Conservation (phyloP, 2,329 filamentous ascomycete species). For the Penicillium sclerotigenum region DNA sequence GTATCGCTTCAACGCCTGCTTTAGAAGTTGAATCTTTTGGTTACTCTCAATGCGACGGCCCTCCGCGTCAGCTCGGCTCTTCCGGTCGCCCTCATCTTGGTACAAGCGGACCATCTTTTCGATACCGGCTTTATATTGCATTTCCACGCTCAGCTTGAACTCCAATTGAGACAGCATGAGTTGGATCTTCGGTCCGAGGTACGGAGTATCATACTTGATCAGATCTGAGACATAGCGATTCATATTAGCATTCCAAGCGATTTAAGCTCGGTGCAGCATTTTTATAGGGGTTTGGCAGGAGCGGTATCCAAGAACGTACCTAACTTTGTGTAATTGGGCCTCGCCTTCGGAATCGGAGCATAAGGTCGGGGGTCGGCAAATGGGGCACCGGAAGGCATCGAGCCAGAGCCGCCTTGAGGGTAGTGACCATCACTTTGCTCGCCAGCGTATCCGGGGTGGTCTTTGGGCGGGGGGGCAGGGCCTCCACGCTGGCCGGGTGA, state of each 20-base stretch:
- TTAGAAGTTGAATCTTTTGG: conserved; percentile 93
- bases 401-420: conserved; percentile 61
- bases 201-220: conserved; percentile 96
- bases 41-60: conserved; percentile 88
- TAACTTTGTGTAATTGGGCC: conserved; percentile 93
- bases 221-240: conserved; percentile 61
- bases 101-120: conserved; percentile 99
- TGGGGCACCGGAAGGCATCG: conserved; percentile 78
- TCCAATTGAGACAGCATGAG: conserved; percentile 98
- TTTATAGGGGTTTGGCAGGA: neutral
- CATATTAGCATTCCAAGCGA: conserved; percentile 22
- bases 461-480: conserved; percentile 67
- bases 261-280: neutral
- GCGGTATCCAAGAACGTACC: conserved; percentile 56
- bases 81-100: conserved; percentile 93
- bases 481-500: conserved; percentile 50
- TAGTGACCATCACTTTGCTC: conserved; percentile 57
- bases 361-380: conserved; percentile 71
- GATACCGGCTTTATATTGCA: conserved; percentile 97
- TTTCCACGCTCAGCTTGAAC: conserved; percentile 98
- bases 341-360: conserved; percentile 65
- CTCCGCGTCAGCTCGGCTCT: conserved; percentile 90
- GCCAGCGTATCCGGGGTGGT: conserved; percentile 53
- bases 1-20: conserved; percentile 93
- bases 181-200: conserved; percentile 94